Base-by-base conservation (phyloP, 2,329 filamentous ascomycete genomes). In the Hypoxylon sp. region DNA sequence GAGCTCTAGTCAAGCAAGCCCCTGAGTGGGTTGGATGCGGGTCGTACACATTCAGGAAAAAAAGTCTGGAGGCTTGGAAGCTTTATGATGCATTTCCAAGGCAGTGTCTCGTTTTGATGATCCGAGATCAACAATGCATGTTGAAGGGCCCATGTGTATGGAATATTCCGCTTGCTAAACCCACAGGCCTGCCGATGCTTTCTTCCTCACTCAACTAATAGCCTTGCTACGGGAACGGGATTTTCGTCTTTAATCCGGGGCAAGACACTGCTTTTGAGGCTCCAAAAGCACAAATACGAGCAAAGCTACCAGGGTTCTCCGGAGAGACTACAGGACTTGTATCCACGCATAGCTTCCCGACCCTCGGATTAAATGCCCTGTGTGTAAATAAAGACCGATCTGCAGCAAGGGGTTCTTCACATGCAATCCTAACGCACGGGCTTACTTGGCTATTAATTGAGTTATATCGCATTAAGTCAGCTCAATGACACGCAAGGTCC, bases 61-160 rank as follows among this genome's bases (percentile, higher is more conserved):
- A 36, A 16, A 34, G 17, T 27, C 27, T 38, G 35, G 20, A 48
- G 30, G 37, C 34, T 41, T 46, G 46, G 47, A 44, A 48, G 52
- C 42, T 29, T 48, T 25, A 51, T 19, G 34, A 16, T 34, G 11
- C 25, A 15, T 27, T 48, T 49, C 35, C 51, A 44, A 51, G 42
- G 46, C 42, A 44, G 34, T 21, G 35, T 46, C 32, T 41, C 44
- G 15, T 46, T 57, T 38, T 34, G 6, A 34, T 23, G 27, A 47
- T 36, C 26, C 34, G 49, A 45, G 51, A 57, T 55, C 51, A 47
- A 51, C 51, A 25, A 34, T 35, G 38, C 42, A 45, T 44, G 13
- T 55, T 38, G 46, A 45, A 37, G 25, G n/a, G n/a, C 40, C 30
- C 19, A 51, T 34, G 25, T 35, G 12, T 34, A 53, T 30, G 50